Evolutionary conservation across 192 early-diverging fungal genomes (phyloP).

Genomic region (Podila clonocystis): DNA sequence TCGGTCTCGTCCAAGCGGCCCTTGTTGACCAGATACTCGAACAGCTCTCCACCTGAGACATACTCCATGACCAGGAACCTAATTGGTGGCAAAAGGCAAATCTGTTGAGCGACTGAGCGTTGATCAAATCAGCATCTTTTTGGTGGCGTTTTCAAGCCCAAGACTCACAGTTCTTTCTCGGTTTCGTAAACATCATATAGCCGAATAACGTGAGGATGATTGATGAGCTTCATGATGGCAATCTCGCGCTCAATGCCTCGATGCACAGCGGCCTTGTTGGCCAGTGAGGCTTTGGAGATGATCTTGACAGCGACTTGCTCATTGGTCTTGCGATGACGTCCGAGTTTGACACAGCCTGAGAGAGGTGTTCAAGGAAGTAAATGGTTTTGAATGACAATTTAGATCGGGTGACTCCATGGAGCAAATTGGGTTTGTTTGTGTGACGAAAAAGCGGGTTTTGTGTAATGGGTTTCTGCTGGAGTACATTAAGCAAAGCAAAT

Average conservation of each 20-base stretch:
- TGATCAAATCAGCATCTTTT: background rate
- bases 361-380: too few species aligned
- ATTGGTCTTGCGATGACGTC: conserved; percentile 60
- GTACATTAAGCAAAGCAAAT: too few species aligned
- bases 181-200: conserved; percentile 64
- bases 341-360: conserved; percentile 62
- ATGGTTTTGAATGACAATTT: too few species aligned
- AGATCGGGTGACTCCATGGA: too few species aligned
- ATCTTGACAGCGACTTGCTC: conserved; percentile 67
- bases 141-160: background rate
- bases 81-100: background rate
- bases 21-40: conserved; percentile 73
- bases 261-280: conserved; percentile 55
- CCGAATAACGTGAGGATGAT: conserved; percentile 62
- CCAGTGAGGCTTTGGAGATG: conserved; percentile 60
- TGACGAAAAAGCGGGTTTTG: too few species aligned
- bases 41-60: conserved; percentile 78
- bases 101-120: background rate
- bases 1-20: conserved; percentile 57
- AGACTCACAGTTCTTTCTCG: conserved; percentile 45
- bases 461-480: too few species aligned
- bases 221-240: conserved; percentile 64
- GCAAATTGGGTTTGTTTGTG: too few species aligned
- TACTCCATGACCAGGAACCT: conserved; percentile 73
- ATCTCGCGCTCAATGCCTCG: conserved; percentile 64